Evolutionary conservation across 2,329 filamentous ascomycete genomes (phyloP).

Genomic region (Cyphellophora attinorum): DNA sequence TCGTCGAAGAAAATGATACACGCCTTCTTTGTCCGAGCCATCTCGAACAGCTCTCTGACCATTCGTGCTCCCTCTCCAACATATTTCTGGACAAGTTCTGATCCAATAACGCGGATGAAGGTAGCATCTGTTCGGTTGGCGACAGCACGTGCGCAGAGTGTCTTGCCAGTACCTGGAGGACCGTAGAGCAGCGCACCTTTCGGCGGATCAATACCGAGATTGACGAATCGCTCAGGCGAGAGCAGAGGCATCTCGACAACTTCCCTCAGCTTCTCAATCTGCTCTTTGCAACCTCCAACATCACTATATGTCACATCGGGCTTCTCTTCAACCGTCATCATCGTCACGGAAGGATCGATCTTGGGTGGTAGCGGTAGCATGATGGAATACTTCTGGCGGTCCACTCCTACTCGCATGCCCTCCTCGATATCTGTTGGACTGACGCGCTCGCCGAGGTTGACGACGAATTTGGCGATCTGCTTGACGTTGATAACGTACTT

Average conservation of each 20-base stretch:
- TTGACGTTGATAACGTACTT: slow-evolving; percentile 99
- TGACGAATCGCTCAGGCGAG: slow-evolving; percentile 94
- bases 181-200: slow-evolving; percentile 96
- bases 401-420: slow-evolving; percentile 96
- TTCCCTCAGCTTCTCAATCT: slow-evolving; percentile 97
- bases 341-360: slow-evolving; percentile 97
- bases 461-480: slow-evolving; percentile 98
- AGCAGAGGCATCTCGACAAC: slow-evolving; percentile 97
- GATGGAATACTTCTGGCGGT: slow-evolving; percentile 99
- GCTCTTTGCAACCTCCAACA: slow-evolving; percentile 97
- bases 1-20: slow-evolving; percentile 99
- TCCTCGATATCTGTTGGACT: slow-evolving; percentile 98
- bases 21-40: slow-evolving; percentile 98
- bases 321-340: slow-evolving; percentile 99
- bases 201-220: slow-evolving; percentile 95
- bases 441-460: slow-evolving; percentile 92
- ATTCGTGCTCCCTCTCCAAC: slow-evolving; percentile 96
- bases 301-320: slow-evolving; percentile 98
- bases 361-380: slow-evolving; percentile 91
- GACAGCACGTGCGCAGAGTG: slow-evolving; percentile 90
- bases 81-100: slow-evolving; percentile 96
- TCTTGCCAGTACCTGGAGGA: slow-evolving; percentile 97
- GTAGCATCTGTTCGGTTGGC: slow-evolving; percentile 97
- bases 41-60: slow-evolving; percentile 98
- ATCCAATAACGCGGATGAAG: slow-evolving; percentile 97